A percentile compares a stretch with the other conserved stretches of the same genome.
Conservation (phyloP, 2,329 filamentous ascomycete genomes). For the Lachnellula subtilissima region DNA sequence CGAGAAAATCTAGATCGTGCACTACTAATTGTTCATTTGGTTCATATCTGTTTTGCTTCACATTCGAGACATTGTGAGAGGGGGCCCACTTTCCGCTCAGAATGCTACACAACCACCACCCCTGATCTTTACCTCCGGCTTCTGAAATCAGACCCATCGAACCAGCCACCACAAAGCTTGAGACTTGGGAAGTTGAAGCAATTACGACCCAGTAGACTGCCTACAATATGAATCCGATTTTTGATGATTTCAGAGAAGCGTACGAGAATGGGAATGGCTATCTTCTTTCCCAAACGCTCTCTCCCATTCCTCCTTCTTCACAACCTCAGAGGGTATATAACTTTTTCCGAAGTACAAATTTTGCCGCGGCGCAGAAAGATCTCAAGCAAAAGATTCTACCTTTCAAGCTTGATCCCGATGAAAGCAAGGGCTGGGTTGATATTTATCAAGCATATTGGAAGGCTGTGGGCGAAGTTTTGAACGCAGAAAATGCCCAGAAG, state of each 20-base stretch:
- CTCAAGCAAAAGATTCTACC: conserved; percentile 63
- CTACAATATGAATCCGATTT: conserved; percentile 63
- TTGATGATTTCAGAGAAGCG: conserved; percentile 68
- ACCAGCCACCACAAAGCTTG: neutral
- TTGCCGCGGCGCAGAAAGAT: conserved; percentile 54
- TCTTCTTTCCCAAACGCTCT: conserved; percentile 68
- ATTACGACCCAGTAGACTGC: conserved; percentile 1
- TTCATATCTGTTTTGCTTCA: neutral
- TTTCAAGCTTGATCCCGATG: conserved; percentile 40
- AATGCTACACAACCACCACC: neutral
- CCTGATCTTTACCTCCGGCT: neutral
- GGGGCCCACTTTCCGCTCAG: neutral
- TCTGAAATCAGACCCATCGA: neutral
- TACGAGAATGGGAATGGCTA: conserved; percentile 63
- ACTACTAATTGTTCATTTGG: neutral
- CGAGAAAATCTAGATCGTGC: neutral
- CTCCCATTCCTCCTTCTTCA: conserved; percentile 59
- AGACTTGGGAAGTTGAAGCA: conserved; percentile 1
- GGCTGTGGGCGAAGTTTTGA: conserved; percentile 67
- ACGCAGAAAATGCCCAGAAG: conserved; percentile 49
- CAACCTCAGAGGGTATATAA: conserved; percentile 62
- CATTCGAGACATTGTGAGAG: neutral
- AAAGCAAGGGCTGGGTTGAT: conserved; percentile 79
- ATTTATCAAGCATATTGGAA: conserved; percentile 84
- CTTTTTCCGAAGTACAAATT: conserved; percentile 69